Conservation (phyloP, 805 yeast genomes). For the Helenozyma baotianmanensis region DNA sequence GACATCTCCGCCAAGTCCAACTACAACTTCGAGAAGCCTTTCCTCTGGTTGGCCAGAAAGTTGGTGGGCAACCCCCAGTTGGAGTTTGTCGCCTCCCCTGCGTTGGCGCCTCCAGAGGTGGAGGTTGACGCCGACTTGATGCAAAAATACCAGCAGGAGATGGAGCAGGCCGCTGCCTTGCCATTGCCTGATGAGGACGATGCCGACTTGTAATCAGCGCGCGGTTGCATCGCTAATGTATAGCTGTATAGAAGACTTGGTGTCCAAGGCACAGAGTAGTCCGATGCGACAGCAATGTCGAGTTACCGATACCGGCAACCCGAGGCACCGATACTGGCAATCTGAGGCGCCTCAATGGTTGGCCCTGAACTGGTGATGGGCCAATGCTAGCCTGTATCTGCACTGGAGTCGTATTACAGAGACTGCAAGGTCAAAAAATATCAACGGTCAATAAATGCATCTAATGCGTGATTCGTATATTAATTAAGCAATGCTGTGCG, state of each 20-base stretch:
- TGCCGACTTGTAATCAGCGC: slow-evolving; percentile 82
- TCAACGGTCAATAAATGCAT: too few species aligned
- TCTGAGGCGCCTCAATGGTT: too few species aligned
- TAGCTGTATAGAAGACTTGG: slow-evolving; percentile 3
- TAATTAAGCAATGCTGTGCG: too few species aligned
- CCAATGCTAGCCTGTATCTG: too few species aligned
- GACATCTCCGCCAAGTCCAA: slow-evolving; percentile 99
- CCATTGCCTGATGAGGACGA: slow-evolving; percentile 99
- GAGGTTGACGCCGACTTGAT: slow-evolving; percentile 93
- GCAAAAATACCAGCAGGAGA: slow-evolving; percentile 98
- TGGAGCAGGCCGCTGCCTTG: slow-evolving; percentile 98
- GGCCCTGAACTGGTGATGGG: too few species aligned
- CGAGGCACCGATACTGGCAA: too few species aligned
- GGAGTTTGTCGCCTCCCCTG: slow-evolving; percentile 99
- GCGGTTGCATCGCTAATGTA: neutral
- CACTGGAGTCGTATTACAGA: too few species aligned
- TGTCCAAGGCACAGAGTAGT: too few species aligned
- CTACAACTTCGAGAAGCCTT: slow-evolving; percentile 99
- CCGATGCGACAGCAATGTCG: too few species aligned
- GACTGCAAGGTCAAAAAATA: too few species aligned
- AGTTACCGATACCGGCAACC: too few species aligned
- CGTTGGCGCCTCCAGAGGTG: slow-evolving; percentile 99
- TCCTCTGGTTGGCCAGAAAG: slow-evolving; percentile 99
- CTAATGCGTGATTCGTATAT: too few species aligned
- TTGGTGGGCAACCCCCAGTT: slow-evolving; percentile 96